Conservation (phyloP, 176 grass and related monocot species). For the Puya raimondii region DNA sequence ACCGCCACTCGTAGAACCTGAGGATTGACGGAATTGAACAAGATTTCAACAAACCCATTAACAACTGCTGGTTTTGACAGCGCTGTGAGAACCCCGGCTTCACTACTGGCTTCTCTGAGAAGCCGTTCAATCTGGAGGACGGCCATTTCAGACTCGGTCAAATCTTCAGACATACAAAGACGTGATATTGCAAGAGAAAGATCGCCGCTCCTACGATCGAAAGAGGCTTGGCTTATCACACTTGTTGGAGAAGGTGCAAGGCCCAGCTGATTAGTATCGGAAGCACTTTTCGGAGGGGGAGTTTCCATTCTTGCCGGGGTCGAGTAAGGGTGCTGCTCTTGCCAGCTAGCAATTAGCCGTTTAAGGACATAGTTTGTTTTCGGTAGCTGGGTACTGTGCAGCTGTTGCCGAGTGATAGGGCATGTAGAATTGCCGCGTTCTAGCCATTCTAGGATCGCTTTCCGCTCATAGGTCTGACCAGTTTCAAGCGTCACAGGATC, state of each 20-base stretch:
- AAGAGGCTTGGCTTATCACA: constrained; percentile 41
- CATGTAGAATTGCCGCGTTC: constrained; percentile 49
- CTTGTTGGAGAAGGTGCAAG: constrained; percentile 39
- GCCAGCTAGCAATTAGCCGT: constrained; percentile 51
- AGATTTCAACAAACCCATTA: constrained; percentile 59
- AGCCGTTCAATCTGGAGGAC: constrained; percentile 49
- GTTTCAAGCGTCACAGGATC: constrained; percentile 68
- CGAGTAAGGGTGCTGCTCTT: constrained; percentile 18
- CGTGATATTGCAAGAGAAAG: constrained; percentile 44
- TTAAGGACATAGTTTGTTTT: constrained; percentile 73
- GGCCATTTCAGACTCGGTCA: constrained; percentile 33
- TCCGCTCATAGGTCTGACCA: constrained; percentile 64
- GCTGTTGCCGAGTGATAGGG: constrained; percentile 59
- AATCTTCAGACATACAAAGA: constrained; percentile 58
- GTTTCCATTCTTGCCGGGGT: constrained; percentile 10
- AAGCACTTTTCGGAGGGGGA: constrained; percentile 16
- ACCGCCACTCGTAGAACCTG: constrained; percentile 33
- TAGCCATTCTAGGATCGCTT: constrained; percentile 70
- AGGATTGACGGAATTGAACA: constrained; percentile 49
- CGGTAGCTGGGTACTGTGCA: constrained; percentile 37
- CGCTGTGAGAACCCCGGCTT: constrained; percentile 8
- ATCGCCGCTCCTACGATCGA: constrained; percentile 28
- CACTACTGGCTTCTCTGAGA: constrained; percentile 24
- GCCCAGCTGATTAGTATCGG: constrained; percentile 21
- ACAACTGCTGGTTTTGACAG: constrained; percentile 43